Evolutionary conservation across 1,284 basidiomycete species (phyloP).

Genomic region (Mycena citricolor): DNA sequence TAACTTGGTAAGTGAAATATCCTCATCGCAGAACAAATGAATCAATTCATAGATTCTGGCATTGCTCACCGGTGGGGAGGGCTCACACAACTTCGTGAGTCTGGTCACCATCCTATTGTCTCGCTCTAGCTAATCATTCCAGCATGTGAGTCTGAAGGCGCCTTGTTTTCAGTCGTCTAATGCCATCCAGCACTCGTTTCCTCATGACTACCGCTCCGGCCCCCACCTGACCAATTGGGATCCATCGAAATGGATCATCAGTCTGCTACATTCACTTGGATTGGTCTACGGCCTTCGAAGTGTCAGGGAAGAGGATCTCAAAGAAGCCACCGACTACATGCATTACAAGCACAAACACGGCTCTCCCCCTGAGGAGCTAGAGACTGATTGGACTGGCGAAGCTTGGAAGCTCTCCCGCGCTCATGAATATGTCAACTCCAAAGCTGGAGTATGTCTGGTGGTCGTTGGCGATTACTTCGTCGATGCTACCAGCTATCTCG

Average conservation of each 20-base stretch:
- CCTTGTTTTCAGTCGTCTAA: too few species aligned
- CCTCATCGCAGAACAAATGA: background rate
- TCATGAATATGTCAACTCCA: slow-evolving; percentile 34
- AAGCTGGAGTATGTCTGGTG: slow-evolving; percentile 46
- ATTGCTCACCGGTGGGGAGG: slow-evolving; percentile 73
- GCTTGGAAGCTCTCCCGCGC: slow-evolving; percentile 42
- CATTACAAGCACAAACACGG: slow-evolving; percentile 42
- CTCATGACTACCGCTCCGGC: slow-evolving; percentile 71
- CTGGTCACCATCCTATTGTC: slow-evolving; percentile 11
- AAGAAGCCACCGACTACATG: slow-evolving; percentile 57
- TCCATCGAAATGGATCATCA: slow-evolving; percentile 80
- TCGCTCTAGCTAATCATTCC: slow-evolving; percentile 1
- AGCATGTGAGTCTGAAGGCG: slow-evolving; percentile 33
- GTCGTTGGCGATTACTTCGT: slow-evolving; percentile 64
- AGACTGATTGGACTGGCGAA: slow-evolving; percentile 37
- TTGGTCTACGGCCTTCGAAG: slow-evolving; percentile 50
- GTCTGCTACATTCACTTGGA: slow-evolving; percentile 53
- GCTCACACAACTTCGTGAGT: slow-evolving; percentile 75
- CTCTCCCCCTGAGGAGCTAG: slow-evolving; percentile 21
- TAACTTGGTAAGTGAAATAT: slow-evolving; percentile 51
- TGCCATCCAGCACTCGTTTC: slow-evolving; percentile 66
- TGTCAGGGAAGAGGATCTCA: slow-evolving; percentile 60
- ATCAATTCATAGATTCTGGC: slow-evolving; percentile 54
- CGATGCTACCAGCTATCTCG: slow-evolving; percentile 63
- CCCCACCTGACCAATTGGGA: slow-evolving; percentile 69